These are phyloP conservation scores for Astraeus odoratus DNA, from an alignment of 768 basidiomycete species.

Conservation along the genomic window DNA sequence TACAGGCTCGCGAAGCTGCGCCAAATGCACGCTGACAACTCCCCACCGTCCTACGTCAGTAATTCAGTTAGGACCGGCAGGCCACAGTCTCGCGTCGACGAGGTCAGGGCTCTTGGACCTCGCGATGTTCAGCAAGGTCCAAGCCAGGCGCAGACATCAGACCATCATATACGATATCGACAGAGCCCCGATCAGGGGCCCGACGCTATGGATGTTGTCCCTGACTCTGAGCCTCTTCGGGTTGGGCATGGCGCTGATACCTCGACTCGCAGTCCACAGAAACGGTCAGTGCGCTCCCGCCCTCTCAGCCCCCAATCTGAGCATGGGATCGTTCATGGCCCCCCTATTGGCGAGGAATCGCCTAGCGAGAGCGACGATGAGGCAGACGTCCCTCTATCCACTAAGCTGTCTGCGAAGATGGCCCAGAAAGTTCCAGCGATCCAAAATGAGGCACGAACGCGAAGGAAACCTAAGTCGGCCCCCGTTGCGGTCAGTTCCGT, in stretches of 20 bases:
- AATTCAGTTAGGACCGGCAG: constrained; percentile 5
- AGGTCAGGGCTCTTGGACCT: constrained; percentile 10
- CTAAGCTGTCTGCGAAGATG: constrained; percentile 15
- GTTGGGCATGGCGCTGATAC: constrained; percentile 22
- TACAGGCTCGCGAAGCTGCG: constrained; percentile 25
- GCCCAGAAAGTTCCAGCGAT: constrained; percentile 5
- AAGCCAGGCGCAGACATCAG: not conserved
- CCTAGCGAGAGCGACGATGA: constrained; percentile 29
- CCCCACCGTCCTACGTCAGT: constrained; percentile 11
- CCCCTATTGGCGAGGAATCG: constrained; percentile 20
- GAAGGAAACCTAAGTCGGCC: constrained; percentile 3
- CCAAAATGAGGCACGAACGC: constrained; percentile 1
- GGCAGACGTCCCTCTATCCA: constrained; percentile 41
- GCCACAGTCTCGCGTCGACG: constrained; percentile 15
- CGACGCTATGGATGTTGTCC: constrained; percentile 44
- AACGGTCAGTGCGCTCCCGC: too few species aligned
- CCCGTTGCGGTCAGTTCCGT: constrained; percentile 1
- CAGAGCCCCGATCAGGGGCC: constrained; percentile 6
- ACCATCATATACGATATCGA: not conserved
- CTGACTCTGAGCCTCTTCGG: constrained; percentile 55
- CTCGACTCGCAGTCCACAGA: constrained; percentile 10
- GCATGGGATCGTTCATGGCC: constrained; percentile 24
- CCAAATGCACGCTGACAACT: constrained; percentile 14
- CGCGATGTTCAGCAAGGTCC: constrained; percentile 2
- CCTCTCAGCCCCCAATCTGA: constrained; percentile 19